Conservation (phyloP, 1,284 basidiomycete species). For the Coniferiporia sulphurascens region DNA sequence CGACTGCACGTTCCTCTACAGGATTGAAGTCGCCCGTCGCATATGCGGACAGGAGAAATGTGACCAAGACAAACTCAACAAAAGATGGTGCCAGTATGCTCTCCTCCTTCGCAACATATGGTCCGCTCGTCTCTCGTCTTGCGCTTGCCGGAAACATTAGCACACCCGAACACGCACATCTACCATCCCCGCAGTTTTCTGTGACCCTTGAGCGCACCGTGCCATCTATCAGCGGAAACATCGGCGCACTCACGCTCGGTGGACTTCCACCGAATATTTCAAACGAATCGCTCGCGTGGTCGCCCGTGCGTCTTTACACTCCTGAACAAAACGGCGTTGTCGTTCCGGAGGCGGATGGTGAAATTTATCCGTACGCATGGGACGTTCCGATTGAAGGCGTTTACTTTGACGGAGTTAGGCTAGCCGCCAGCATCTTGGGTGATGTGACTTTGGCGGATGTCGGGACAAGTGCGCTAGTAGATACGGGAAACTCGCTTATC, state of each 20-base stretch:
- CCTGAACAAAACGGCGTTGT: conserved; percentile 33
- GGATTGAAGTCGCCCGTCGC: not conserved
- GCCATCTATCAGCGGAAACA: conserved; percentile 32
- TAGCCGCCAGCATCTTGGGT: conserved; percentile 36
- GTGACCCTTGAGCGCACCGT: conserved; percentile 44
- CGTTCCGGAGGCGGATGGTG: conserved; percentile 5
- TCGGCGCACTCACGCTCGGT: conserved; percentile 47
- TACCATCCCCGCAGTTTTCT: conserved; percentile 17
- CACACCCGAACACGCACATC: not conserved
- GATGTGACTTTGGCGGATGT: conserved; percentile 26
- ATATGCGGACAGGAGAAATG: not conserved
- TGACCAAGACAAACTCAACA: not conserved
- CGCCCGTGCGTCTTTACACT: conserved; percentile 42
- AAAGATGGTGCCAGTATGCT: conserved; percentile 6
- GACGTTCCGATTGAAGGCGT: conserved; percentile 53
- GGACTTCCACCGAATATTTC: conserved; percentile 40
- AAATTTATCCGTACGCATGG: conserved; percentile 41
- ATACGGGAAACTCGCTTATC: conserved; percentile 56
- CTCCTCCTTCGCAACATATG: conserved; percentile 19
- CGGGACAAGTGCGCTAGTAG: conserved; percentile 45
- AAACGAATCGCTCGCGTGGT: conserved; percentile 45
- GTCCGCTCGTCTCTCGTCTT: conserved; percentile 21
- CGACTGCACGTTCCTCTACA: not conserved
- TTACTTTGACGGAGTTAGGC: conserved; percentile 46
- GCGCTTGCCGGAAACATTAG: conserved; percentile 1